Conservation (phyloP, 768 basidiomycete genomes). For the Rhodotorula paludigena region DNA sequence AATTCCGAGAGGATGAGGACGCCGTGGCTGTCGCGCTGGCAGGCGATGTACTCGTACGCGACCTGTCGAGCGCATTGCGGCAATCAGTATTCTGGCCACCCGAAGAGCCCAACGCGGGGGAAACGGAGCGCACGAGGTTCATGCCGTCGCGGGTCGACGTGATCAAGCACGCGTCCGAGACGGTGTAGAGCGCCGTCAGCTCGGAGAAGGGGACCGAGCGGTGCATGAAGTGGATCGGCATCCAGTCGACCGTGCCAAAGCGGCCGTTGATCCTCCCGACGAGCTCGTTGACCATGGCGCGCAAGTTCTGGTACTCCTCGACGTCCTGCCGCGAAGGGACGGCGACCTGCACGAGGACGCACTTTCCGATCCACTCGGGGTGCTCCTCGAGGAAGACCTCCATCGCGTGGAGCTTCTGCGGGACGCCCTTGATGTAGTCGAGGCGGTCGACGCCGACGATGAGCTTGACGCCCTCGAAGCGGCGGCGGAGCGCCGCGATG, state of each 20-base stretch:
- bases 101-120: too few relatives aligned
- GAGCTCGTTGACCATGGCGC: constrained; percentile 92
- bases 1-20: constrained; percentile 98
- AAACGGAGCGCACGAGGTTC: constrained; percentile 73
- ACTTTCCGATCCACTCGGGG: constrained; percentile 99
- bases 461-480: constrained; percentile 90
- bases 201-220: constrained; percentile 89
- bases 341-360: constrained; percentile 92
- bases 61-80: too few relatives aligned
- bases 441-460: constrained; percentile 97
- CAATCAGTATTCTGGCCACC: too few relatives aligned
- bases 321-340: constrained; percentile 97
- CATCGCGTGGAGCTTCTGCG: constrained; percentile 92
- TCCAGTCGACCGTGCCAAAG: constrained; percentile 97
- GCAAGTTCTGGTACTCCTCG: constrained; percentile 96
- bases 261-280: constrained; percentile 98
- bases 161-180: constrained; percentile 93
- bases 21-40: constrained; percentile 85
- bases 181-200: constrained; percentile 92
- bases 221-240: constrained; percentile 99
- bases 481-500: constrained; percentile 72
- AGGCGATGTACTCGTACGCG: constrained; percentile 96
- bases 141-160: constrained; percentile 95
- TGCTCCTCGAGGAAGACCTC: constrained; percentile 96
- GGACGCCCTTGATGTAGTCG: constrained; percentile 99